Base-by-base conservation (phyloP, 1,284 basidiomycete genomes). In the Pterulicium gracile region DNA sequence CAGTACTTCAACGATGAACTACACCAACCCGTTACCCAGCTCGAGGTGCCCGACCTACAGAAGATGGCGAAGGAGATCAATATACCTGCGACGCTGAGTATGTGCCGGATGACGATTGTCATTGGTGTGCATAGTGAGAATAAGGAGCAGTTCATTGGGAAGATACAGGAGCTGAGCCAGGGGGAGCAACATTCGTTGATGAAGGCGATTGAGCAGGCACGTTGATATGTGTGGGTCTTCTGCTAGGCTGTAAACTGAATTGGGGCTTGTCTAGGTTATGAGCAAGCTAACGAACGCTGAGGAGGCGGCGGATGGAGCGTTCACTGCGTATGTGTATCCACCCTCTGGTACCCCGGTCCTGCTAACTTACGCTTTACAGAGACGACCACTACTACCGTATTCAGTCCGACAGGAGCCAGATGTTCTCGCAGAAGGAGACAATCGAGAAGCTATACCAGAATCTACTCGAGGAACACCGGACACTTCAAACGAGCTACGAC, bases 91-190 rank as follows among this genome's bases (percentile, higher is more conserved):
- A 80, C 82, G 0, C 71, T 88, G 46, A 70, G 78, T 18, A 73
- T 94, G 62, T 89, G 88, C 56, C 76, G 88, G 49, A 71, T 97
- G 32, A 88, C 90, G 1, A 88, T 98, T 43, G 90, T 88, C 3
- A 91, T 97, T 53, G 88, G 92, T 0, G 93, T 96, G 1, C 88
- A 96, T 58, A 89, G 88, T 59, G 83, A 88, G 60, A 76, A 77
- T 62, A 91, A 90, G 56, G 77, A 83, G 61, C 76, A 80, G 46
- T 86, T 90, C 53, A 89, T 93, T 50, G 80, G 79, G 55, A 85
- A 79, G 58, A 93, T 95, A 43, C 90, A 93, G 59, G 70, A 72
- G 2, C 64, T 94, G 52, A 79, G 75, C 47, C 81, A 91, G 61
- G 70, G 68, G 20, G 82, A 91, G 55, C 91, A 95, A 63, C 83